These are phyloP conservation scores for Penicillium sp. DNA, from an alignment of 2,329 filamentous ascomycete species.

Conservation along the genomic window DNA sequence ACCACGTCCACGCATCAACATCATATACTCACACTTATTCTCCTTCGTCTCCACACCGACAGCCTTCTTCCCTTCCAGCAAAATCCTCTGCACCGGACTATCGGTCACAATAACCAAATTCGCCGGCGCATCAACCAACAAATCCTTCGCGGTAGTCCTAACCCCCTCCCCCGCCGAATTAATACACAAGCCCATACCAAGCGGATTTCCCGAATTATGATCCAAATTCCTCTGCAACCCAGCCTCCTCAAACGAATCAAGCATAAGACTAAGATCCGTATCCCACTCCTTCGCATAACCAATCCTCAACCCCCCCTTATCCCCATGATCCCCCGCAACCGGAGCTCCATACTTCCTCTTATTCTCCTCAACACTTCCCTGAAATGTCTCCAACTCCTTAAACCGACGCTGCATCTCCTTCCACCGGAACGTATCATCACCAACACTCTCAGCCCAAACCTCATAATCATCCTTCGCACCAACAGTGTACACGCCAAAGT, in stretches of 20 bases:
- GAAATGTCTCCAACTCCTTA: conserved; percentile 24
- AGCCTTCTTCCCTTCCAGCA: conserved; percentile 52
- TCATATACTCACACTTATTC: conserved; percentile 40
- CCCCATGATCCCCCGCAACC: conserved; percentile 51
- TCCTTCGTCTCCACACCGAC: conserved; percentile 51
- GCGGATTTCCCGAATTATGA: conserved; percentile 62
- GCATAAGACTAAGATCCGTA: conserved; percentile 49
- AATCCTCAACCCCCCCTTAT: conserved; percentile 52
- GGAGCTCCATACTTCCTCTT: conserved; percentile 18
- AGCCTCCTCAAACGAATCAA: conserved; percentile 54
- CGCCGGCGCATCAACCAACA: conserved; percentile 48
- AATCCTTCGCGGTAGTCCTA: conserved; percentile 57
- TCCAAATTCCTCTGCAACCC: conserved; percentile 58
- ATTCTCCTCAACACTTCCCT: conserved; percentile 9
- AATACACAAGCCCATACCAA: conserved; percentile 59
- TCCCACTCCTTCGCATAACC: conserved; percentile 57
- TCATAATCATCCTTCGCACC: conserved; percentile 28
- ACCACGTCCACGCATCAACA: neutral
- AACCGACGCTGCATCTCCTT: conserved; percentile 16
- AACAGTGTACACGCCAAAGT: conserved; percentile 25
- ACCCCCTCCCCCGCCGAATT: conserved; percentile 54
- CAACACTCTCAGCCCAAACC: conserved; percentile 25
- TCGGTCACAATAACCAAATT: conserved; percentile 61
- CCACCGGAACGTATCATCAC: conserved; percentile 23
- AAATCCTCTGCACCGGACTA: conserved; percentile 52